These are phyloP conservation scores for Metschnikowia peoriensis DNA, from an alignment of 805 yeast genomes.

Conservation along the genomic window DNA sequence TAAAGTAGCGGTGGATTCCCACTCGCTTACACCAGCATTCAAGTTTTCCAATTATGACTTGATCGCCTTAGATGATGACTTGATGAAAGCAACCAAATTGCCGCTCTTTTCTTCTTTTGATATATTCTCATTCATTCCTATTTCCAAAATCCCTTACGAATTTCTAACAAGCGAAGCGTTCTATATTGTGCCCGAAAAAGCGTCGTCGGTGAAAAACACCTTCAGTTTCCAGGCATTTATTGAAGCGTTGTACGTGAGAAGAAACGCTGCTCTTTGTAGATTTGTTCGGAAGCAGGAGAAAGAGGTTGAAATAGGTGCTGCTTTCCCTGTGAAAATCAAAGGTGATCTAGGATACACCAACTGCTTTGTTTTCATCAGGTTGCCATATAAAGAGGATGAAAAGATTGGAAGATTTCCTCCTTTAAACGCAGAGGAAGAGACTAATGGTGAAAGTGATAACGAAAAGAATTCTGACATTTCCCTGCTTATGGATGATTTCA, in stretches of 20 bases:
- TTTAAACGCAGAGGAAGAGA: slow-evolving; percentile 16
- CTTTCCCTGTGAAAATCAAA: slow-evolving; percentile 44
- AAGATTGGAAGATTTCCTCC: slow-evolving; percentile 52
- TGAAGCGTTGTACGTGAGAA: slow-evolving; percentile 48
- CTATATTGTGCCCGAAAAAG: slow-evolving; percentile 45
- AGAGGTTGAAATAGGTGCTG: slow-evolving; percentile 51
- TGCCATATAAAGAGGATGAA: slow-evolving; percentile 79
- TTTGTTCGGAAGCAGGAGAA: slow-evolving; percentile 51
- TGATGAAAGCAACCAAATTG: slow-evolving; percentile 44
- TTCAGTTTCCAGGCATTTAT: slow-evolving; percentile 38
- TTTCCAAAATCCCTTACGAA: slow-evolving; percentile 52
- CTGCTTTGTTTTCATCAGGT: slow-evolving; percentile 48
- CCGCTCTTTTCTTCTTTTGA: slow-evolving; percentile 55
- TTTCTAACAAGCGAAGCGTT: slow-evolving; percentile 58
- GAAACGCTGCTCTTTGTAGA: slow-evolving; percentile 58
- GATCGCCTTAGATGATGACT: slow-evolving; percentile 45
- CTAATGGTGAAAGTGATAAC: background rate
- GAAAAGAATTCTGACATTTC: slow-evolving; percentile 11
- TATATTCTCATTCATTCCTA: slow-evolving; percentile 57
- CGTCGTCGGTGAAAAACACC: slow-evolving; percentile 34
- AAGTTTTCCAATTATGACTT: slow-evolving; percentile 56
- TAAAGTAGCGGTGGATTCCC: slow-evolving; percentile 31
- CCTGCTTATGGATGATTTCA: slow-evolving; percentile 33
- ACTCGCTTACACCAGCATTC: slow-evolving; percentile 56
- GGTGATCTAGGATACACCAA: slow-evolving; percentile 21